Conservation (phyloP, 371 early-diverging fungal genomes). For the Funneliformis caledonium region DNA sequence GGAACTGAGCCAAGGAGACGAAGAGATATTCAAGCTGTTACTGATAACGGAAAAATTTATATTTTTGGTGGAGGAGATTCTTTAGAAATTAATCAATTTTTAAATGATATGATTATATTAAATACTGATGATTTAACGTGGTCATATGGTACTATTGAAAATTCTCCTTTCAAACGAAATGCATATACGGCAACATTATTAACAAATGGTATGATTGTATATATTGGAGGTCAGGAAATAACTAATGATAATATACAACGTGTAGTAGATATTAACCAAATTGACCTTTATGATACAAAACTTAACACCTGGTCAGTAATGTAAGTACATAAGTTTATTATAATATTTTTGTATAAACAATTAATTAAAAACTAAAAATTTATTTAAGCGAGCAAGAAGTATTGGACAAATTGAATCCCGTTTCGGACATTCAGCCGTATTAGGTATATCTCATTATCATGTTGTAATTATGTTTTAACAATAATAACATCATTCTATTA, state of each 20-base stretch:
- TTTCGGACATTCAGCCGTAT: neutral
- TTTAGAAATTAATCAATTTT: too few species aligned
- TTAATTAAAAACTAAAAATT: neutral
- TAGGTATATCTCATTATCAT: neutral
- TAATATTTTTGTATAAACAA: neutral
- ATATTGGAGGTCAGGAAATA: neutral
- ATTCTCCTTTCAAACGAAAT: neutral
- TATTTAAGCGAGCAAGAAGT: too few species aligned
- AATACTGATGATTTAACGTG: neutral
- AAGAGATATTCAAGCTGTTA: neutral
- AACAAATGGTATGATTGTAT: neutral
- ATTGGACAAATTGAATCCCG: neutral
- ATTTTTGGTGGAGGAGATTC: slow-evolving; percentile 7
- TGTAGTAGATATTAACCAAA: neutral
- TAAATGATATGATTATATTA: neutral
- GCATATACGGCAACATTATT: neutral
- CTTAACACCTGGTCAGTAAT: too few species aligned
- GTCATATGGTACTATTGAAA: neutral
- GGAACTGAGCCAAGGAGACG: neutral
- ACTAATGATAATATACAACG: neutral
- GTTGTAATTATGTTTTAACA: neutral
- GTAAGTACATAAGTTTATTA: neutral
- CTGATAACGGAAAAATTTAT: neutral
- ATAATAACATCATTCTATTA: too few species aligned
- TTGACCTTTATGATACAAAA: too few species aligned